phyloP scores from a whole-genome alignment of 768 basidiomycete genomes.

The Podaxis sp. region DNA sequence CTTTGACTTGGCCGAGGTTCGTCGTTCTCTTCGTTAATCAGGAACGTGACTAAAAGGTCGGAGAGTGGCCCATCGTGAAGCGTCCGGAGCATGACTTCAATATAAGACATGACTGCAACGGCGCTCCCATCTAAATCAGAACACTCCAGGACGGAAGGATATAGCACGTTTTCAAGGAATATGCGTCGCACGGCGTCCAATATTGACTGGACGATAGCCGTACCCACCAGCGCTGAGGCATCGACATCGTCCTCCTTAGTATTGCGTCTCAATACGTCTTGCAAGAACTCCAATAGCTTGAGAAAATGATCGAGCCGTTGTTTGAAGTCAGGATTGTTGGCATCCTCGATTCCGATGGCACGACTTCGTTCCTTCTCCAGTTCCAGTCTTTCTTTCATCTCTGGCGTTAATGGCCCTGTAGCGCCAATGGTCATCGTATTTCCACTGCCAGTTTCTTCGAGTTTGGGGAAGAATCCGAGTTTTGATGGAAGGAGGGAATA shows the following conservation, averaged over 20 bases:
- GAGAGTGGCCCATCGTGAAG: constrained; percentile 68
- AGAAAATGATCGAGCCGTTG: constrained; percentile 84
- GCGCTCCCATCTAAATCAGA: constrained; percentile 93
- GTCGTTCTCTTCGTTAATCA: constrained; percentile 84
- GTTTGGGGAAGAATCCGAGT: constrained; percentile 62
- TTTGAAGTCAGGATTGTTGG: constrained; percentile 73
- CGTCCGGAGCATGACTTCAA: constrained; percentile 84
- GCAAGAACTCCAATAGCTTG: constrained; percentile 87
- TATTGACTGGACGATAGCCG: constrained; percentile 81
- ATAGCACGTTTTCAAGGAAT: constrained; percentile 91
- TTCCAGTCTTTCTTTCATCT: constrained; percentile 53
- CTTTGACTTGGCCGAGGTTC: constrained; percentile 48
- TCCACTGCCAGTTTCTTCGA: constrained; percentile 37
- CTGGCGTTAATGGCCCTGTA: constrained; percentile 50
- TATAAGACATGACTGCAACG: constrained; percentile 93
- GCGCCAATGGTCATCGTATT: constrained; percentile 76
- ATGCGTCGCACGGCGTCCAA: constrained; percentile 79
- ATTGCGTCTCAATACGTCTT: constrained; percentile 82
- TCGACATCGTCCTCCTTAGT: constrained; percentile 48
- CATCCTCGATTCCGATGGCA: constrained; percentile 73
- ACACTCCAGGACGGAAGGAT: constrained; percentile 91
- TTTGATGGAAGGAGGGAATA: constrained; percentile 91
- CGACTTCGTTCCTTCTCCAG: constrained; percentile 49
- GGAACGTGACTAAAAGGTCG: constrained; percentile 72
- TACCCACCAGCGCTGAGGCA: constrained; percentile 67